Conservation (phyloP, 768 basidiomycete genomes). For the Dentipellis fragilis region DNA sequence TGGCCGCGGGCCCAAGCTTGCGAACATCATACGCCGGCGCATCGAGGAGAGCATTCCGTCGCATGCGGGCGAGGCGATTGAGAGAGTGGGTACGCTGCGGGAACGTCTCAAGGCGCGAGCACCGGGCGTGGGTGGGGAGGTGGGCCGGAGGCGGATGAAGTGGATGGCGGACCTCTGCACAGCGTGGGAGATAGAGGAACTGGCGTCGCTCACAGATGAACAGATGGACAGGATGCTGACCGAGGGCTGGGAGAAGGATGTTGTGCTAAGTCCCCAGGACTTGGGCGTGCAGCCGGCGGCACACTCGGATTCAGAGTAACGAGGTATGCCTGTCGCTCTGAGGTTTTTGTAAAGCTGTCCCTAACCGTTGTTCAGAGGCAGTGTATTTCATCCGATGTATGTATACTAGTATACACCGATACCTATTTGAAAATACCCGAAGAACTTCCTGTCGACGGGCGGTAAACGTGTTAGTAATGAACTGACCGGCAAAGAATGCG, state of each 20-base stretch:
- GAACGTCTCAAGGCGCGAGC: conserved; percentile 65
- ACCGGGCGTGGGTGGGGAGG: conserved; percentile 70
- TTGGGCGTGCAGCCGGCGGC: conserved; percentile 18
- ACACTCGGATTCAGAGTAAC: no score
- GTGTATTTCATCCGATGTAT: no score
- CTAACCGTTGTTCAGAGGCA: no score
- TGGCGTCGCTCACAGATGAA: conserved; percentile 57
- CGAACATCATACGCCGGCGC: conserved; percentile 65
- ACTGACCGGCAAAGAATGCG: no score
- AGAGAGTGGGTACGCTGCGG: conserved; percentile 69
- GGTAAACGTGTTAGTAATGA: no score
- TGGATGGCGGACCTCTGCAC: conserved; percentile 90
- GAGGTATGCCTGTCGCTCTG: no score
- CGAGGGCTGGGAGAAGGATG: conserved; percentile 74
- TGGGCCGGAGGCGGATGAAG: conserved; percentile 75
- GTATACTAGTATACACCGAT: no score
- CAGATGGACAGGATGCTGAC: conserved; percentile 60
- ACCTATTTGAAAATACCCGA: no score
- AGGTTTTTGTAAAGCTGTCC: no score
- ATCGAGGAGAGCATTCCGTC: conserved; percentile 63
- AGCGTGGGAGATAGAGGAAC: conserved; percentile 74
- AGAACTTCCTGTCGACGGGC: no score
- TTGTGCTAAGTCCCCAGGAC: conserved; percentile 34
- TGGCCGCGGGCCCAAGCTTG: conserved; percentile 86
- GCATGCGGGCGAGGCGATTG: conserved; percentile 67